phyloP scores from a whole-genome alignment of 179 eudicot species.

The Spinacia oleracea region DNA sequence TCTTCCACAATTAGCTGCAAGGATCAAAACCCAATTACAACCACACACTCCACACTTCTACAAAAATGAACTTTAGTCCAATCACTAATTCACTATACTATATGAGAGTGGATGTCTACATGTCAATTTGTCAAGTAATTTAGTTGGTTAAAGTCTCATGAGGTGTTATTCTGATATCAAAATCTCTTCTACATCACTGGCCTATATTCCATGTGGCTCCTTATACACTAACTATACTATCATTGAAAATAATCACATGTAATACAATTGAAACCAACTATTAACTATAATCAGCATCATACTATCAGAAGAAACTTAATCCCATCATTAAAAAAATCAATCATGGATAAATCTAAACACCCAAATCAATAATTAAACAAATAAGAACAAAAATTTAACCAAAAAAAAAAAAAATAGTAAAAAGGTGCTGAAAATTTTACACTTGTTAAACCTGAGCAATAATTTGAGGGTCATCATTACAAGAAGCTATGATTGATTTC shows the following conservation, averaged over 20 bases:
- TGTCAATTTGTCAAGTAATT: not conserved
- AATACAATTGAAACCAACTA: not conserved
- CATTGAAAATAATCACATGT: not conserved
- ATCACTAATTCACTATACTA: not conserved
- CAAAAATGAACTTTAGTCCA: not conserved
- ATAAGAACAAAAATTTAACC: not conserved
- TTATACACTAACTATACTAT: not conserved
- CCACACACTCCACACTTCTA: not conserved
- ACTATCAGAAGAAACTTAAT: not conserved
- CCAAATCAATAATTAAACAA: not conserved
- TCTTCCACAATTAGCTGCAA: not conserved
- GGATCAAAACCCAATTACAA: not conserved
- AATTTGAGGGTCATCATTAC: constrained; percentile 67
- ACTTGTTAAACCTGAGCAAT: constrained; percentile 59
- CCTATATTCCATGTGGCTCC: not conserved
- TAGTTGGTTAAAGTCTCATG: no score
- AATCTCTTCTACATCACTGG: no score
- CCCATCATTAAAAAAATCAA: not conserved
- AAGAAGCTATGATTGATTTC: constrained; percentile 60
- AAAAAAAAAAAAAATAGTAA: not conserved
- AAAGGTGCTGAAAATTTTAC: not conserved
- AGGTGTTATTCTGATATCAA: no score
- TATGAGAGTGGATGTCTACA: no score
- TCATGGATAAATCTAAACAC: not conserved
- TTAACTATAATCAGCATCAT: not conserved